Base-by-base conservation (phyloP, 768 basidiomycete genomes). In the Tylopilus rubrobrunneus region DNA sequence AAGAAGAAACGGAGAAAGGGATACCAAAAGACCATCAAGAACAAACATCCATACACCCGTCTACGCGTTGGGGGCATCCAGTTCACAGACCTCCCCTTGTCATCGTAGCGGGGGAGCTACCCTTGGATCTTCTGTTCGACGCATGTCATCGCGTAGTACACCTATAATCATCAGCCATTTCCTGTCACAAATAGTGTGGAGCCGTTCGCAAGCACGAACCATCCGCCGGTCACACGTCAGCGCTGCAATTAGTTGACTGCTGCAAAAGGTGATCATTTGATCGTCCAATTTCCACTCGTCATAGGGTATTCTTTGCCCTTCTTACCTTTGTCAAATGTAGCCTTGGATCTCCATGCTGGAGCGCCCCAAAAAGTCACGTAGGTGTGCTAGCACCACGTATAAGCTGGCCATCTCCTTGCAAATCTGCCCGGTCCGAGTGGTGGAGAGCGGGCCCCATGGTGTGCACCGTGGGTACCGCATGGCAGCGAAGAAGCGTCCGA, bases 1-100 rank as follows among this genome's bases (percentile, higher is more conserved):
- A 97, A 98, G 79, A 96, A 95, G 78, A 99, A 98, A 78, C 77
- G 94, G 73, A 86, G 97, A 85, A 98, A 98, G 78, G 94, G 96
- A 10, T 98, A 98, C 74, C 84, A 89, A 73, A 91, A 92, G 74
- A 93, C 91, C 8, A 91, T 98, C 59, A 81, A 84, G 68, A 87
- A 92, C 71, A 98, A 98, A 72, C 92, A 94, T 67, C 89, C 87
- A 2, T 98, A 90, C 75, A 98, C 96, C n/a, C 83, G 94, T 67
- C 79, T 99, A 54, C 81, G 95, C 48, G 88, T 99, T 59, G 93
- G 94, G 19, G 79, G 86, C 44, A 93, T 99, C 59, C 69, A 76
- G 48, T 71, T 87, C 55, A 61, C 70, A 45, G 64, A 73, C 56
- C 58, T 63, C 42, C 57, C 64, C 33, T 59, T 63, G 54, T 69